Conservation (phyloP, 106 monocot genomes). For the Dendrobium chrysotoxum region DNA sequence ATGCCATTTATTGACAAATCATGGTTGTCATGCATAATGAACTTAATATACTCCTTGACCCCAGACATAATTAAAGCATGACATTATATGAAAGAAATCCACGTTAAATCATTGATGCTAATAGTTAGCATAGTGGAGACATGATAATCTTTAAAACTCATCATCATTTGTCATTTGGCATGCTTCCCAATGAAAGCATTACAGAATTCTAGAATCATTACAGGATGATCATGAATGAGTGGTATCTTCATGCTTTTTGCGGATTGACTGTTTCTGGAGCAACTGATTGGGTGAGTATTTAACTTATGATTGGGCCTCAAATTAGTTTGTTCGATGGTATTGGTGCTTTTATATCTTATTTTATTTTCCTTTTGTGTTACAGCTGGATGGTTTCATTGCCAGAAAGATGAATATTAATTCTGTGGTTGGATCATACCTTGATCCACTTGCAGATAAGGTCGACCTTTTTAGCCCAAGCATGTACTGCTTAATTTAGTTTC, state of each 20-base stretch:
- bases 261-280: slow-evolving; percentile 67
- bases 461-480: neutral
- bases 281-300: slow-evolving; percentile 78
- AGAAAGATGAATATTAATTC: slow-evolving; percentile 93
- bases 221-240: slow-evolving; percentile 94
- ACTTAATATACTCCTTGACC: neutral
- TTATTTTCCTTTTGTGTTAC: slow-evolving; percentile 1
- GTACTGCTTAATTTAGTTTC: neutral
- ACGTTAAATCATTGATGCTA: neutral
- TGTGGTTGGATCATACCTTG: slow-evolving; percentile 93
- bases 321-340: neutral
- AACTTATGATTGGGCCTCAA: neutral
- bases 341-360: neutral
- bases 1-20: neutral
- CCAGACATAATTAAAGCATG: neutral
- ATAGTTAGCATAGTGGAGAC: neutral
- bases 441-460: slow-evolving; percentile 99
- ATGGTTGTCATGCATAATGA: neutral
- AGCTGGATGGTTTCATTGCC: slow-evolving; percentile 91
- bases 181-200: neutral
- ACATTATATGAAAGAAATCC: neutral
- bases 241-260: slow-evolving; percentile 74
- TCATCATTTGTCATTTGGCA: too few species aligned
- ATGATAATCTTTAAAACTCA: neutral
- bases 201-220: slow-evolving; percentile 6